Percentiles rank a stretch among this genome's conserved stretches.
Evolutionary conservation across 2,329 filamentous ascomycete genomes (phyloP).

Genomic region (Cercospora beticola): DNA sequence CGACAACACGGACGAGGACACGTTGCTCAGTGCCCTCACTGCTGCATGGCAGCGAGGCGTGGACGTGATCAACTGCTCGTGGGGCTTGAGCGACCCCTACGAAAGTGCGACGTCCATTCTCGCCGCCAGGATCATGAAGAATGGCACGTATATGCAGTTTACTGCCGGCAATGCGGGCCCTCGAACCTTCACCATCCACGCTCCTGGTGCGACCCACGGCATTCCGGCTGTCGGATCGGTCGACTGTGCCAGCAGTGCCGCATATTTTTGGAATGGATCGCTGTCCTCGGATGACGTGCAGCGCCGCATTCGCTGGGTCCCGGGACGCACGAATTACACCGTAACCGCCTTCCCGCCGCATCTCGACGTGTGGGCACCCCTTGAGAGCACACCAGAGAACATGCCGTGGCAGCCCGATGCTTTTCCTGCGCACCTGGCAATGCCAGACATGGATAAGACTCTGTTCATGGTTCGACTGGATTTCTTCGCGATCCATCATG

Average conservation of each 20-base stretch:
- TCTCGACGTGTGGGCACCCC: neutral
- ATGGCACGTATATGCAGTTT: neutral
- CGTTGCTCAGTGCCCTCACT: neutral
- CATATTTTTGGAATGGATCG: neutral
- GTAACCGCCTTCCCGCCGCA: neutral
- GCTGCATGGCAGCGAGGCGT: neutral
- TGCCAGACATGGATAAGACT: neutral
- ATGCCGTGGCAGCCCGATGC: neutral
- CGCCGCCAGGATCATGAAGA: neutral
- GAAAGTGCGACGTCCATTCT: neutral
- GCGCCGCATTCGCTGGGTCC: neutral
- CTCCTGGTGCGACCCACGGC: neutral
- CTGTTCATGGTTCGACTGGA: neutral
- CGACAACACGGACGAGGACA: neutral
- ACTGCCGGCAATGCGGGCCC: neutral
- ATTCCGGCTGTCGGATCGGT: neutral
- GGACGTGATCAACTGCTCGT: neutral
- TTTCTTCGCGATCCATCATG: neutral
- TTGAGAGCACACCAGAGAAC: neutral
- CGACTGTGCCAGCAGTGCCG: neutral
- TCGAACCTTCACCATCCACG: neutral
- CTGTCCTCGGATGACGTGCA: neutral
- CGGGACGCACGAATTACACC: neutral
- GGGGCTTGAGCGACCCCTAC: neutral
- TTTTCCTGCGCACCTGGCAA: neutral